Evolutionary conservation across 1,139 yeast genomes (phyloP).

Genomic region (Suhomyces atakaporum): DNA sequence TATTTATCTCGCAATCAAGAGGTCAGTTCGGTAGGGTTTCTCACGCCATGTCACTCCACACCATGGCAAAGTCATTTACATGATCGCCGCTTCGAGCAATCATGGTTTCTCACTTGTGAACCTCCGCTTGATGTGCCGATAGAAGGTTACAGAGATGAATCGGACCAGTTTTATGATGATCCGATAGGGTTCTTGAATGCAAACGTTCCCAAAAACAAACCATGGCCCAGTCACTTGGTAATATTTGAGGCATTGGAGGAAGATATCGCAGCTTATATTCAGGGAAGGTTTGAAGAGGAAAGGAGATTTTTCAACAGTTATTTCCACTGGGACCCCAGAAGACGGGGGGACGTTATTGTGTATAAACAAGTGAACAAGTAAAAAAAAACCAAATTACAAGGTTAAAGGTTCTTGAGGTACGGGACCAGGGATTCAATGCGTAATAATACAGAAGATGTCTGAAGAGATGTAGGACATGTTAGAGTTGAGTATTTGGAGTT

Average conservation of each 20-base stretch:
- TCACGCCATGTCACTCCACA: conserved; percentile 96
- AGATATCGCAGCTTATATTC: conserved; percentile 1
- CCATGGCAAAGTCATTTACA: conserved; percentile 92
- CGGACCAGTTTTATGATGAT: conserved; percentile 77
- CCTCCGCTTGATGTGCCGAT: conserved; percentile 70
- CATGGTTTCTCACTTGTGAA: conserved; percentile 87
- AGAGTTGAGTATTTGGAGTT: too few species aligned
- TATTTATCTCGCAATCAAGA: conserved; percentile 47
- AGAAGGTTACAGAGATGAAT: conserved; percentile 70
- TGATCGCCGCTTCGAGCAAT: conserved; percentile 42
- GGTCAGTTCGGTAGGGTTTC: conserved; percentile 64
- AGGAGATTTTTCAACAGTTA: conserved; percentile 72
- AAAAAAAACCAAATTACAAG: background rate
- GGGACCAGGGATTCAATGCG: too few species aligned
- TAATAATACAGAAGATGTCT: too few species aligned
- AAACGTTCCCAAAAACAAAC: conserved; percentile 17
- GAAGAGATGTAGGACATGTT: too few species aligned
- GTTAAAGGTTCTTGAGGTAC: background rate
- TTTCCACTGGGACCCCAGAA: conserved; percentile 84
- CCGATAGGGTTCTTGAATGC: conserved; percentile 46
- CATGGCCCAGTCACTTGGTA: conserved; percentile 74
- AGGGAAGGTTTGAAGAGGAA: conserved; percentile 43
- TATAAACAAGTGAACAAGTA: conserved; percentile 25
- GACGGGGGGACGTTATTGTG: conserved; percentile 76
- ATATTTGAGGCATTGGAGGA: conserved; percentile 64